These are phyloP conservation scores for Boletus huronensis DNA, from an alignment of 768 basidiomycete genomes.

Conservation along the genomic window DNA sequence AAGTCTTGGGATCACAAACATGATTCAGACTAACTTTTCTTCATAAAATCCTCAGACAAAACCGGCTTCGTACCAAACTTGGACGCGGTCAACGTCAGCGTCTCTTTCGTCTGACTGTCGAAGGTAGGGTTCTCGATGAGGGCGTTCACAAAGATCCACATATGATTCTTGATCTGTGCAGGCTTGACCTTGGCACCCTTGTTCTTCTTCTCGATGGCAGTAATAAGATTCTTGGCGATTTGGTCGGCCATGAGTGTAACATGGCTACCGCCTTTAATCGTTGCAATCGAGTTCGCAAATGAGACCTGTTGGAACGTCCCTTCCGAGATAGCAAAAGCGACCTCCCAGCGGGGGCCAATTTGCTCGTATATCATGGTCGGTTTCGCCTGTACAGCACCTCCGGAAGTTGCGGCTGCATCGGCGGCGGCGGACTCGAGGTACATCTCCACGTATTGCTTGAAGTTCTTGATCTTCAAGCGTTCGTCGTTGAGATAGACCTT, in stretches of 20 bases:
- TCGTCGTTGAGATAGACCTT: slow-evolving; percentile 95
- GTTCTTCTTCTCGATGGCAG: slow-evolving; percentile 92
- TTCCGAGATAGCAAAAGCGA: slow-evolving; percentile 92
- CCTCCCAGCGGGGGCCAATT: slow-evolving; percentile 83
- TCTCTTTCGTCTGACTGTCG: slow-evolving; percentile 99
- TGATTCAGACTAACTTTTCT: slow-evolving; percentile 67
- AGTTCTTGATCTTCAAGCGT: slow-evolving; percentile 86
- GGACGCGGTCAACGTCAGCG: slow-evolving; percentile 75
- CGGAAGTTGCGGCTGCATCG: slow-evolving; percentile 63
- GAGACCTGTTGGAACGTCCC: slow-evolving; percentile 92
- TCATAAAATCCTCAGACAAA: slow-evolving; percentile 90
- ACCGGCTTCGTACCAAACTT: slow-evolving; percentile 90
- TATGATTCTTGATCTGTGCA: slow-evolving; percentile 92
- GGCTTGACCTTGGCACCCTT: slow-evolving; percentile 93
- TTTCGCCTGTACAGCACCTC: slow-evolving; percentile 77
- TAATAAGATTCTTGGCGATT: slow-evolving; percentile 78
- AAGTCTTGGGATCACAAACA: background rate
- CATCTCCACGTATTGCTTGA: slow-evolving; percentile 96
- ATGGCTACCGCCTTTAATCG: slow-evolving; percentile 94
- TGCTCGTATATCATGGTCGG: slow-evolving; percentile 80
- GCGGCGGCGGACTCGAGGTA: slow-evolving; percentile 78
- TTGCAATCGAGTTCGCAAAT: slow-evolving; percentile 96
- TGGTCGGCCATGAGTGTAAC: slow-evolving; percentile 84
- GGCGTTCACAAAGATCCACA: slow-evolving; percentile 97
- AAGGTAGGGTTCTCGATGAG: slow-evolving; percentile 97